These are phyloP conservation scores for Eutrema heterophyllum DNA, from an alignment of 345 rosid genomes.

Conservation along the genomic window DNA sequence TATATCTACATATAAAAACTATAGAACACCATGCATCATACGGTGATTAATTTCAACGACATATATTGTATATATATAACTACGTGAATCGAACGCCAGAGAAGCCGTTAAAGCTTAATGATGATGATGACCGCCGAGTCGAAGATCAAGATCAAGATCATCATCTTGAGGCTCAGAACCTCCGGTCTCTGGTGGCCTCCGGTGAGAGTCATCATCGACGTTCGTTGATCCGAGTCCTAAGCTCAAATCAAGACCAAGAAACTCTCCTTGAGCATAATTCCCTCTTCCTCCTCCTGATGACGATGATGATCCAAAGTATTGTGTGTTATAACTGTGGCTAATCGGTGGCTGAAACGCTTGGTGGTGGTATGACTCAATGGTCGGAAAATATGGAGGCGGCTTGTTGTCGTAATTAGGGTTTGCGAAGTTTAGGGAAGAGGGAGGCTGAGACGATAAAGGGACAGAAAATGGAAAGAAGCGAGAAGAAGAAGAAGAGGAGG, in stretches of 20 bases:
- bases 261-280: slow-evolving; percentile 25
- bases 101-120: background rate
- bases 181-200: slow-evolving; percentile 7
- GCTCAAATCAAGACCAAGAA: slow-evolving; percentile 51
- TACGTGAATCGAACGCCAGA: background rate
- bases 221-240: slow-evolving; percentile 37
- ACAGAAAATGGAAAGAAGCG: background rate
- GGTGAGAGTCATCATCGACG: slow-evolving; percentile 23
- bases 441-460: slow-evolving; percentile 7
- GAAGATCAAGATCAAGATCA: slow-evolving; percentile 83
- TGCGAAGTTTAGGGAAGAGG: background rate
- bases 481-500: slow-evolving; percentile 11
- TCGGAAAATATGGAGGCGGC: slow-evolving; percentile 10
- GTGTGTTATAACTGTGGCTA: slow-evolving; percentile 12
- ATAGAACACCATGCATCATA: background rate
- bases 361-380: slow-evolving; percentile 11
- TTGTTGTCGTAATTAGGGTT: slow-evolving; percentile 5
- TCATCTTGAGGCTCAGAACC: slow-evolving; percentile 33
- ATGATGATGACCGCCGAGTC: slow-evolving; percentile 51
- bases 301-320: slow-evolving; percentile 12
- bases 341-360: slow-evolving; percentile 9
- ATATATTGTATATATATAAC: background rate
- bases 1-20: background rate
- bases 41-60: background rate
- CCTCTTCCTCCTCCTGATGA: background rate